Percentiles rank a stretch among this genome's conserved stretches.
These are phyloP conservation scores for Lactarius sp. DNA, from an alignment of 768 basidiomycete genomes.

Conservation along the genomic window DNA sequence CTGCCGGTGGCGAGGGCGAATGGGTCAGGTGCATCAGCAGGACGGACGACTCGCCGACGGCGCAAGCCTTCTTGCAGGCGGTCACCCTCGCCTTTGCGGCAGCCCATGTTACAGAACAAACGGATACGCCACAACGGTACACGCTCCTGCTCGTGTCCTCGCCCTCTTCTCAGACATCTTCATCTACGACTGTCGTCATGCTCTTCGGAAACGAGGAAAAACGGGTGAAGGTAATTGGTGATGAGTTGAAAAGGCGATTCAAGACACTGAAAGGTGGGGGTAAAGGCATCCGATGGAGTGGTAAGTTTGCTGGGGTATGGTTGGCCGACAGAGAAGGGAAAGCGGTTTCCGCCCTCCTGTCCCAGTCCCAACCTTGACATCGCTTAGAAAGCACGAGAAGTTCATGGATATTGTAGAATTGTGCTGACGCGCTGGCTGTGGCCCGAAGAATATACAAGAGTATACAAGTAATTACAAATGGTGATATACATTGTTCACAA, in stretches of 20 bases:
- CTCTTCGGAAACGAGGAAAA: constrained; percentile 57
- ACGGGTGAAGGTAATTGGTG: constrained; percentile 54
- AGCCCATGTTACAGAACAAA: constrained; percentile 25
- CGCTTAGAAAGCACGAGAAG: not conserved
- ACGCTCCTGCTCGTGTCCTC: constrained; percentile 58
- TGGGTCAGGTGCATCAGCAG: constrained; percentile 53
- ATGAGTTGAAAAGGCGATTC: constrained; percentile 51
- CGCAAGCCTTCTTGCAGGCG: constrained; percentile 55
- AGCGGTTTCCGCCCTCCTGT: constrained; percentile 28
- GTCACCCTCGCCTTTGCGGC: constrained; percentile 47
- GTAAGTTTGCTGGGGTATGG: constrained; percentile 66
- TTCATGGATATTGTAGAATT: not conserved
- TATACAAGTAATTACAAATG: constrained; percentile 13
- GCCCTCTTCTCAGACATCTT: constrained; percentile 48
- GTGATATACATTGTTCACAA: constrained; percentile 11
- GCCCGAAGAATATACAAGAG: constrained; percentile 11
- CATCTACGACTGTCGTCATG: constrained; percentile 51
- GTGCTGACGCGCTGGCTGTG: not conserved
- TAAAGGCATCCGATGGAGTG: constrained; percentile 71
- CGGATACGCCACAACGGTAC: constrained; percentile 32
- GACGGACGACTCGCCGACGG: constrained; percentile 54
- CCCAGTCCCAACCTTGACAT: not conserved
- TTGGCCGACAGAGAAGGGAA: constrained; percentile 43
- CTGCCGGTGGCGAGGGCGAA: constrained; percentile 27
- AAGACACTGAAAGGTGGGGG: constrained; percentile 68